Evolutionary conservation across 345 rosid species (phyloP).

Genomic region (Capsella bursapastoris): DNA sequence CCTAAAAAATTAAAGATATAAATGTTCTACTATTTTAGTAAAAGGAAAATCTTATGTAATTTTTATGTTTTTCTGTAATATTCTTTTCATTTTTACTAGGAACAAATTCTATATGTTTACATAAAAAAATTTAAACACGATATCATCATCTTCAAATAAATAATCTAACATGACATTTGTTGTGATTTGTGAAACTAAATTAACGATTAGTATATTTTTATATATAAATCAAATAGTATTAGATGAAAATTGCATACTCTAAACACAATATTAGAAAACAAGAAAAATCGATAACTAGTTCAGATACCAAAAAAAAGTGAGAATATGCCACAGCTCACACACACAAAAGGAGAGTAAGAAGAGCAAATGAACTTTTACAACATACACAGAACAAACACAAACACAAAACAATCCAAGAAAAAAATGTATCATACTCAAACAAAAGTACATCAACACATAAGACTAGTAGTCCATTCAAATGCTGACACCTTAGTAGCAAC

Average conservation of each 20-base stretch:
- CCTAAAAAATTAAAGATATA: too few species aligned
- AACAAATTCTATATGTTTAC: neutral
- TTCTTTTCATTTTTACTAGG: too few species aligned
- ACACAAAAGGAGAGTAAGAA: neutral
- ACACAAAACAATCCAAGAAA: neutral
- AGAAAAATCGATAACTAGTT: neutral
- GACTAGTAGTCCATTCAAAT: constrained; percentile 17
- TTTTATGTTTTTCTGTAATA: neutral
- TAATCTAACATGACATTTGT: too few species aligned
- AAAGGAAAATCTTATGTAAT: too few species aligned
- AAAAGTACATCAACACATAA: constrained; percentile 21
- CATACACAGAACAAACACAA: neutral
- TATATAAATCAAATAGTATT: neutral
- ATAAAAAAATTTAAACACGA: neutral
- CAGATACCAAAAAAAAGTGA: neutral
- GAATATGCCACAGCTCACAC: too few species aligned
- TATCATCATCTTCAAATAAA: too few species aligned
- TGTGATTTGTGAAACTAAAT: too few species aligned
- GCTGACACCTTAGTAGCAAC: constrained; percentile 30
- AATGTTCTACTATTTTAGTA: neutral
- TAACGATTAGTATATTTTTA: too few species aligned
- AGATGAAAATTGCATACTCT: neutral
- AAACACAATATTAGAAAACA: neutral
- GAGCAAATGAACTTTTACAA: neutral
- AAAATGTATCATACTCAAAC: constrained; percentile 24